Percentiles rank a stretch among this genome's conserved stretches.
These are phyloP conservation scores for Ophiorrhiza pumila DNA, from an alignment of 257 asterid species.

Conservation along the genomic window DNA sequence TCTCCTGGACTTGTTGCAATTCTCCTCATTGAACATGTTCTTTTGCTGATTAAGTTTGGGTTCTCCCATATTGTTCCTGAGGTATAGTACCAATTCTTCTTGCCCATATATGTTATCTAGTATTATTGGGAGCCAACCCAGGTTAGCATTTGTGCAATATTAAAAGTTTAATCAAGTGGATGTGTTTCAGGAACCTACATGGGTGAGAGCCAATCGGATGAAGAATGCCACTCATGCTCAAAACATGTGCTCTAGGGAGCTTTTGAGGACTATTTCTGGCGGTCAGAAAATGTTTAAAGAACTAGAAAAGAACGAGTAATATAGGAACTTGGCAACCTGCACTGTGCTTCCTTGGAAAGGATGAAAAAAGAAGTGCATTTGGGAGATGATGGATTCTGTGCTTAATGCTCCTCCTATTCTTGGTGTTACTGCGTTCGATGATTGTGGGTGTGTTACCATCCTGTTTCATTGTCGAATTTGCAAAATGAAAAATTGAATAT, in stretches of 20 bases:
- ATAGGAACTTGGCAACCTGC: not conserved
- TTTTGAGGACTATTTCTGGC: conserved; percentile 68
- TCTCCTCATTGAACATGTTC: conserved; percentile 81
- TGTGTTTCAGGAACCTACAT: conserved; percentile 69
- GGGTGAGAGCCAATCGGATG: conserved; percentile 82
- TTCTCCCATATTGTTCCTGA: conserved; percentile 86
- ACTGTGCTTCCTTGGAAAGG: not conserved
- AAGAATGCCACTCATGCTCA: conserved; percentile 77
- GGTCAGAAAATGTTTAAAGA: conserved; percentile 42
- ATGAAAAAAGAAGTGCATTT: not conserved
- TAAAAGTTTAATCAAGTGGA: not conserved
- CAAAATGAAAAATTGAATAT: not conserved
- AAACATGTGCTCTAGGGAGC: conserved; percentile 67
- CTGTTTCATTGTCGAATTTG: not conserved
- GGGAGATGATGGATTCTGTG: not conserved
- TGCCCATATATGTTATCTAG: conserved; percentile 1
- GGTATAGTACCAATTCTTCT: conserved; percentile 34
- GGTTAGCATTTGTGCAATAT: not conserved
- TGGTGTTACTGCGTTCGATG: not conserved
- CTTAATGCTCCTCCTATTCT: not conserved
- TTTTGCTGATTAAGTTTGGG: conserved; percentile 74
- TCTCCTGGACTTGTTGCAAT: conserved; percentile 96
- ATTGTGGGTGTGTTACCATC: not conserved
- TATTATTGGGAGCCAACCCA: not conserved
- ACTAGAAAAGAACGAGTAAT: conserved; percentile 35